Evolutionary conservation across 345 rosid species (phyloP), one percentile per base, ranked within the genome.

Genomic region (Lumnitzera racemosa): DNA sequence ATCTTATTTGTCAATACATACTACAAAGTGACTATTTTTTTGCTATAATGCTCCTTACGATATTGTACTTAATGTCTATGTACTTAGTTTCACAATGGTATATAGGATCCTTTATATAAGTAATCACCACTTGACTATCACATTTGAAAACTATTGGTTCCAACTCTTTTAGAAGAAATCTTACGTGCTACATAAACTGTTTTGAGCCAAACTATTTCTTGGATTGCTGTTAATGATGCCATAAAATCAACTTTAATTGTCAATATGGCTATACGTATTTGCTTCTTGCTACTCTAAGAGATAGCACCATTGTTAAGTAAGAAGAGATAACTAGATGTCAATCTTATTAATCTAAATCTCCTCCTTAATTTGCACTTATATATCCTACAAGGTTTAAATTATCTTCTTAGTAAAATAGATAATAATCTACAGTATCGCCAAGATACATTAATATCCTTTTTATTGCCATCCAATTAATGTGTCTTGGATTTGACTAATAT

Each of bases 71-170:
- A 29, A 3, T 12, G 11, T 59, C 15, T 2, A 63, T 69, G 36
- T 55, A 66, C 53, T 58, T 69, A 55, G 59, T 53, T 50, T 56
- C 63, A 2, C 14, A 57, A 55, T 63, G 73, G 27, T 63, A 57
- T 46, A 51, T 63, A 11, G 55, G 49, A 16, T 29, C 36, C 7
- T 29, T 1, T 3, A 6, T 29, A 6, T 29, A 49, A 61, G 66
- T 2, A 12, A 67, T 11, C 11, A 7, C 51, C 36, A 15, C 10
- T 48, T 61, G 13, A 50, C 56, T 55, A 54, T 20, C 12, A 5
- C 15, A 27, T 8, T 13, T 47, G 31, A 12, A 11, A 3, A 29
- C 7, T 6, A 29, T 2, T 29, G 2, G 2, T 29, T 29, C 7
- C 5, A 29, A 3, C 7, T 6, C 31, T 17, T 8, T 11, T 16